Percentiles rank a stretch among this genome's conserved stretches.
These are phyloP conservation scores for Oryza glaberrima DNA, from an alignment of 176 grass and related monocot genomes.

Conservation along the genomic window DNA sequence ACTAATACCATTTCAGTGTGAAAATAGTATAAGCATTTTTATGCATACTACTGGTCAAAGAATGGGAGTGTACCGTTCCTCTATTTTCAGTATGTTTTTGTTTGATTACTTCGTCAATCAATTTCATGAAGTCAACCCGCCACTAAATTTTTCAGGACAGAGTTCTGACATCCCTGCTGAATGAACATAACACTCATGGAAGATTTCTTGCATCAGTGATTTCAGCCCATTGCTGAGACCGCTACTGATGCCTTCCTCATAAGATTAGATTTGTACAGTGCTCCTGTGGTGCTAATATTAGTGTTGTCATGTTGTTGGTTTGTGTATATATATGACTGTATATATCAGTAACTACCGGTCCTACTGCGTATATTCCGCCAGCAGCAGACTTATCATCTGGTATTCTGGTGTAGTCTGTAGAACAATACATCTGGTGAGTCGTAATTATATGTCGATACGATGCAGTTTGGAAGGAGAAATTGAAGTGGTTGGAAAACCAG, in stretches of 20 bases:
- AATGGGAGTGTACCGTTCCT: background rate
- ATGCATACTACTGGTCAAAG: background rate
- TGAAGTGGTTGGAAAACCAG: constrained; percentile 19
- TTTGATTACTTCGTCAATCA: background rate
- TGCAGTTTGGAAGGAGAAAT: constrained; percentile 40
- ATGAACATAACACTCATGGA: constrained; percentile 35
- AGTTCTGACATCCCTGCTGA: constrained; percentile 45
- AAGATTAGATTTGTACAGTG: constrained; percentile 70
- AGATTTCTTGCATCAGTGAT: constrained; percentile 49
- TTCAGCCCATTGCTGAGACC: constrained; percentile 59
- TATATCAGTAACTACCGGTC: constrained; percentile 42
- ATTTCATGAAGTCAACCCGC: background rate
- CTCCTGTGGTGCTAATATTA: constrained; percentile 45
- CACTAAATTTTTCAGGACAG: constrained; percentile 51
- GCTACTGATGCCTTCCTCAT: constrained; percentile 26
- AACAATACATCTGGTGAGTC: constrained; percentile 23
- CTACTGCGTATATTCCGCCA: constrained; percentile 45
- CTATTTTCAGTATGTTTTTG: background rate
- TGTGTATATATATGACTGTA: constrained; percentile 56
- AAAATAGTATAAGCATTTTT: background rate
- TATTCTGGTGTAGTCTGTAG: constrained; percentile 34
- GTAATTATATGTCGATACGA: constrained; percentile 28
- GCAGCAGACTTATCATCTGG: constrained; percentile 22
- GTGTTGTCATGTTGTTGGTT: constrained; percentile 33
- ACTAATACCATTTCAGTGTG: background rate